Percentiles rank a stretch among this genome's conserved stretches.
phyloP scores from a whole-genome alignment of 2,329 filamentous ascomycete genomes.

The Ceratocystis huliohia region DNA sequence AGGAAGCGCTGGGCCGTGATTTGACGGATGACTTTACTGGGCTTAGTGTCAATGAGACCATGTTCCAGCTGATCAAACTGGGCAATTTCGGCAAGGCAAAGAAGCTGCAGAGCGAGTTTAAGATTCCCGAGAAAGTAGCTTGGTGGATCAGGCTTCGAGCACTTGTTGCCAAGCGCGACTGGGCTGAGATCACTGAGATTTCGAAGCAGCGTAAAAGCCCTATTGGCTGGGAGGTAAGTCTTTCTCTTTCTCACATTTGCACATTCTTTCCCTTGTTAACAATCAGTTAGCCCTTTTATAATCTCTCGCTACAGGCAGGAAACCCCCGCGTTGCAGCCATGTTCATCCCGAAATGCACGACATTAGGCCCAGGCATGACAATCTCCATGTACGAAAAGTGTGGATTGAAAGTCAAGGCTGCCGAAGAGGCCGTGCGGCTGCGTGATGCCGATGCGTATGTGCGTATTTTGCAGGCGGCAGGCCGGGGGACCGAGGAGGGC shows the following conservation, averaged over 20 bases:
- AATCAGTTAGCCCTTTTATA: constrained; percentile 64
- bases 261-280: background rate
- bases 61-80: constrained; percentile 72
- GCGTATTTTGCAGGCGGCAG: constrained; percentile 60
- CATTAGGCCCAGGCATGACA: constrained; percentile 52
- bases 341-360: constrained; percentile 80
- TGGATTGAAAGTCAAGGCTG: constrained; percentile 75
- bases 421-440: constrained; percentile 74
- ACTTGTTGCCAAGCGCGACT: constrained; percentile 78
- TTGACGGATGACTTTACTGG: constrained; percentile 66
- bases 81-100: constrained; percentile 75
- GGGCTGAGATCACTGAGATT: constrained; percentile 83
- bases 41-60: constrained; percentile 77
- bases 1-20: constrained; percentile 78
- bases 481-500: constrained; percentile 50
- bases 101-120: constrained; percentile 85
- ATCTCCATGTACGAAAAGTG: constrained; percentile 96
- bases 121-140: constrained; percentile 75
- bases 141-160: constrained; percentile 80
- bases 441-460: constrained; percentile 69
- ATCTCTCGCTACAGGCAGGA: constrained; percentile 73
- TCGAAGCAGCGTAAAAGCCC: constrained; percentile 68
- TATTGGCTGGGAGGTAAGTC: constrained; percentile 84
- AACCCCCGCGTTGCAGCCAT: constrained; percentile 73
- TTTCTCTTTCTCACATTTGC: background rate